Conservation (phyloP, 2,329 filamentous ascomycete genomes). For the Anisogramma anomala region DNA sequence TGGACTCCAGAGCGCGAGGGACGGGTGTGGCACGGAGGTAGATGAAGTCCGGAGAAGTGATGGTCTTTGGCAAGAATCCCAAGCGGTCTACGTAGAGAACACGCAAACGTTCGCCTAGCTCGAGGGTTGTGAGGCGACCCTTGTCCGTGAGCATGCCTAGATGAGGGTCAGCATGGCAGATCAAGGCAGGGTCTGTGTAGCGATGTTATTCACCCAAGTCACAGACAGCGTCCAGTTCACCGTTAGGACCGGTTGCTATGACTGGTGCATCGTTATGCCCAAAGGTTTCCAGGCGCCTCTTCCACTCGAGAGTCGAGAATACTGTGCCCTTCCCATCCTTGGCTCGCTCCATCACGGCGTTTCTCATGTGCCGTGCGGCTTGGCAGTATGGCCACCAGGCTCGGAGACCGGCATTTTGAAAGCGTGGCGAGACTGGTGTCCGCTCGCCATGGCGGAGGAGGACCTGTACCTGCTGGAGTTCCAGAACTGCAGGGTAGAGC, state of each 20-base stretch:
- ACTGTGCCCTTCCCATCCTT: constrained; percentile 22
- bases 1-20: constrained; percentile 62
- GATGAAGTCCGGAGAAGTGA: constrained; percentile 44
- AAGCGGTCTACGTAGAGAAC: constrained; percentile 65
- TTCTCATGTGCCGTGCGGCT: constrained; percentile 57
- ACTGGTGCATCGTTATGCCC: constrained; percentile 57
- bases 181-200: neutral
- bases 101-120: constrained; percentile 56
- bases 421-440: constrained; percentile 77
- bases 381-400: constrained; percentile 85
- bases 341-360: constrained; percentile 34
- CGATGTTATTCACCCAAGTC: constrained; percentile 35
- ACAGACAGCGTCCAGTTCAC: constrained; percentile 71
- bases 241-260: constrained; percentile 53
- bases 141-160: constrained; percentile 59
- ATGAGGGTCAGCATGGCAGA: neutral
- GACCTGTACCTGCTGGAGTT: constrained; percentile 84
- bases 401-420: constrained; percentile 62
- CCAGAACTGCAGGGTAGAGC: constrained; percentile 69
- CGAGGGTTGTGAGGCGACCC: constrained; percentile 59
- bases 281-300: constrained; percentile 74
- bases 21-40: constrained; percentile 67
- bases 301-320: constrained; percentile 44
- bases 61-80: constrained; percentile 52
- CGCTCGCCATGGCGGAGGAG: constrained; percentile 71